A percentile compares a stretch with the other conserved stretches of the same genome.
phyloP scores from a whole-genome alignment of 2,329 filamentous ascomycete genomes.

The Cercospora canescens region DNA sequence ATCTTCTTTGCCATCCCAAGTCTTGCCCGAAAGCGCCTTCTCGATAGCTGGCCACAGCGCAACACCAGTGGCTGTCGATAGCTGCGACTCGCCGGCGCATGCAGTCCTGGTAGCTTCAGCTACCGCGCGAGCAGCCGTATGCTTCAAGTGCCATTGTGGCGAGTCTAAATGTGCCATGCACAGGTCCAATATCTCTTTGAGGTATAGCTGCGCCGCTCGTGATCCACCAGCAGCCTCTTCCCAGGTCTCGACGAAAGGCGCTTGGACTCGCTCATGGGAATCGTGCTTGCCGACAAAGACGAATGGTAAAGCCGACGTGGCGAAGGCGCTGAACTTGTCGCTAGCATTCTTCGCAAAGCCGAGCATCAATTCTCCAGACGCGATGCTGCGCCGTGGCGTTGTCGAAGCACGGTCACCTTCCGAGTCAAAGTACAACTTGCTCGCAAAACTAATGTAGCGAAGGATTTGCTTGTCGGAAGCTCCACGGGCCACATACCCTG shows the following conservation, averaged over 20 bases:
- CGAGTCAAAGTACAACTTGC: conserved; percentile 75
- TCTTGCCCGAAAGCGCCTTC: conserved; percentile 80
- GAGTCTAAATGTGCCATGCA: conserved; percentile 70
- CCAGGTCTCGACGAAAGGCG: conserved; percentile 85
- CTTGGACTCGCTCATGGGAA: conserved; percentile 73
- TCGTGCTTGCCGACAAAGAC: conserved; percentile 88
- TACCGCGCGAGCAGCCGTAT: conserved; percentile 78
- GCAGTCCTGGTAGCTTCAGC: conserved; percentile 72
- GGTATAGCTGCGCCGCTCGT: conserved; percentile 78
- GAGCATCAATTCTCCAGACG: conserved; percentile 79
- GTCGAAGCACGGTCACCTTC: conserved; percentile 65
- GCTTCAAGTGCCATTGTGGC: conserved; percentile 85
- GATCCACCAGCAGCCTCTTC: conserved; percentile 83
- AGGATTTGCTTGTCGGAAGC: conserved; percentile 61
- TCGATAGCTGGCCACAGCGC: conserved; percentile 80
- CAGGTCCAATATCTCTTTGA: conserved; percentile 76
- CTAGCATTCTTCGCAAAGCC: conserved; percentile 83
- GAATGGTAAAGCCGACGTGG: conserved; percentile 76
- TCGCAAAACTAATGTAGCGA: conserved; percentile 55
- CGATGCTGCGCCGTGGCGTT: conserved; percentile 52
- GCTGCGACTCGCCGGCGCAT: conserved; percentile 50
- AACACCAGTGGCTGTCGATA: conserved; percentile 45
- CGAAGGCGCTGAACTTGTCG: conserved; percentile 80
- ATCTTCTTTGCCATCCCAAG: conserved; percentile 87
- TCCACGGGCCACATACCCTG: conserved; percentile 77